Base-by-base conservation (phyloP, 306 rosid genomes). In the Cicer bijugum region DNA sequence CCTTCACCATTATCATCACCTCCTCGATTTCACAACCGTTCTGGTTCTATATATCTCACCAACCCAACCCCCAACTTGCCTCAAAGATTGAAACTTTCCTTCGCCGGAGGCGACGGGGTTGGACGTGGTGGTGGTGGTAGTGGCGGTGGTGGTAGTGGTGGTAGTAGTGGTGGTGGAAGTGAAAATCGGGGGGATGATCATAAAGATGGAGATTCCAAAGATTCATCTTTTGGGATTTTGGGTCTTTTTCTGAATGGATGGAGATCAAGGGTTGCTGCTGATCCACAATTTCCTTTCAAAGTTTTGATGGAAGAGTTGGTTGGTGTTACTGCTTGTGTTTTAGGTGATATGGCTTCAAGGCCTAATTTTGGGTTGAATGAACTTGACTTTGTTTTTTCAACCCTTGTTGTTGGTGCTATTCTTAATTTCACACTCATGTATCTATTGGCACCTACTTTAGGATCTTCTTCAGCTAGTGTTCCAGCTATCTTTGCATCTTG, bases 281-380 rank as follows among this genome's bases (percentile, higher is more conserved):
- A 90, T 89, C 98, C 96, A 2, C 92, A 92, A 72, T 92, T 92
- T 20, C 92, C 96, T 14, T 92, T 92, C 85, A 92, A 92, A 82
- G 95, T 92, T 17, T 43, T 92, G 39, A 92, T 87, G 96, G 98
- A 92, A 53, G 98, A 90, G 42, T 20, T 92, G 48, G 98, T 92
- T 7, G 96, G 98, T 3, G 96, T 88, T 14, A 80, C 79, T 16
- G 79, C 96, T 9, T 89, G 92, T 35, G 94, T 92, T 9, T 72
- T 81, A 2, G 98, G 98, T 1, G 98, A 92, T 80, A 92, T 92
- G 98, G 90, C 98, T 0, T 83, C 98, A 2, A 87, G 98, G 0
- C 98, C 98, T 6, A 92, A 92, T 51, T 90, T 92, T n/a, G 98
- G 98, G 2, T 81, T 92, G 28, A 90, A 90, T 46, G 98, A 92